Base-by-base conservation (phyloP, 306 rosid genomes). In the Fragaria ananassa region DNA sequence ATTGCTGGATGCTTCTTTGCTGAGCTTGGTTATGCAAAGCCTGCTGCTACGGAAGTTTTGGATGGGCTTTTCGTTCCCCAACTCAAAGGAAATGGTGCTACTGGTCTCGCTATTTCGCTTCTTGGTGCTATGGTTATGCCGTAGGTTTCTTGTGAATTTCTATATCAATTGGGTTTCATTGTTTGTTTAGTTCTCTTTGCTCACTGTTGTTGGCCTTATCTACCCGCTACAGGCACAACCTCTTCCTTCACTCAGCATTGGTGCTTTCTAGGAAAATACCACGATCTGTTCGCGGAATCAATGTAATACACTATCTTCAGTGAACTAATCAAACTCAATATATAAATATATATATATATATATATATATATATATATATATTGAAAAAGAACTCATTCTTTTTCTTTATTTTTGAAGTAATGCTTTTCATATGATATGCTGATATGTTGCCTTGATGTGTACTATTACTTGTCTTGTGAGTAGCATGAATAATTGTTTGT, bases 71-170 rank as follows among this genome's bases (percentile, higher is more conserved):
- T 93, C 82, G 86, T 89, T 77, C 99, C 99, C 35, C 82, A 90
- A 83, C 93, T 95, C 72, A 90, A 88, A 79, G 99, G 97, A 74
- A 88, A 60, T 82, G 97, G 97, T 68, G 96, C 99, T 58, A 88
- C 91, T 56, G 99, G 99, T 74, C 97, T 95, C 78, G 99, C 99
- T 37, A 92, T 95, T 87, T 95, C 99, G 56, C 97, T 95, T 68
- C 97, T 95, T 4, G 99, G 99, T 57, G 99, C 97, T 78, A 92
- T 95, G 99, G 99, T 95, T 88, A 95, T 95, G 99, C 97, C 99
- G 97, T 95, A 88, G 3, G 97, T 92, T 80, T 71, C 44, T 72
- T 56, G 25, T 63, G 49, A 53, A 69, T 71, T 80, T 18, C 18
- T 34, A 72, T 63, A 5, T 72, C 50, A 66, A 56, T 82, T 74